Percentiles rank a stretch among this genome's conserved stretches.
These are phyloP conservation scores for Sinapis alba DNA, from an alignment of 441 rosid species.

Conservation along the genomic window DNA sequence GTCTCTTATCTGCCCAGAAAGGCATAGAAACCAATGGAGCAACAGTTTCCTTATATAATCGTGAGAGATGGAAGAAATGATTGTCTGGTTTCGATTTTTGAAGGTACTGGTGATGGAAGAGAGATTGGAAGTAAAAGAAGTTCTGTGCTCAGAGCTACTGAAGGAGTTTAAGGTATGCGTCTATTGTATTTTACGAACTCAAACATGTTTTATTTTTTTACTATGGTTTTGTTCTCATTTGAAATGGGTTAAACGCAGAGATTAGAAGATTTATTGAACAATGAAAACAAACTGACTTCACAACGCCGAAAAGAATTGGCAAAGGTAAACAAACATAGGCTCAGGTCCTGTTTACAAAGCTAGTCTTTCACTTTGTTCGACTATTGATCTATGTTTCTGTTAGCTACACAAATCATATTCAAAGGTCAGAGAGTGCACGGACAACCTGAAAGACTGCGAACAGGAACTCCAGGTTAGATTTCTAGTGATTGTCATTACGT, in stretches of 20 bases:
- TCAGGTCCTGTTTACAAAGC: background rate
- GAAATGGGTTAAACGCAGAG: constrained; percentile 53
- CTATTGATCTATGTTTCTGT: constrained; percentile 27
- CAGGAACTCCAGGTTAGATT: constrained; percentile 75
- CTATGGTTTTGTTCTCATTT: constrained; percentile 28
- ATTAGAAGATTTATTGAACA: constrained; percentile 68
- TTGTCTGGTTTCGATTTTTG: constrained; percentile 28
- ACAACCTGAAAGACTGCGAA: constrained; percentile 67
- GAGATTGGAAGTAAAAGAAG: constrained; percentile 52
- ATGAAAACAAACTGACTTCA: constrained; percentile 66
- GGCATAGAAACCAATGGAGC: background rate
- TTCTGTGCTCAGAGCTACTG: constrained; percentile 55
- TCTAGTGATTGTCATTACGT: constrained; percentile 8
- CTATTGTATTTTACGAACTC: background rate
- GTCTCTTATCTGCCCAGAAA: background rate
- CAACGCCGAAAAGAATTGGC: constrained; percentile 59
- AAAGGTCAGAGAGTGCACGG: constrained; percentile 64
- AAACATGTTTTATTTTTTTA: constrained; percentile 27
- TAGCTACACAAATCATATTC: constrained; percentile 68
- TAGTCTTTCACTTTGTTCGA: background rate
- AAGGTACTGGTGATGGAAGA: constrained; percentile 64
- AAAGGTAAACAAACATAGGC: constrained; percentile 52
- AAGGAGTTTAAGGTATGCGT: constrained; percentile 61
- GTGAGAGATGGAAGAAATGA: background rate
- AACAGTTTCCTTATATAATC: background rate